Evolutionary conservation across 306 rosid species (phyloP).

Genomic region (Ochetophila trinervis): DNA sequence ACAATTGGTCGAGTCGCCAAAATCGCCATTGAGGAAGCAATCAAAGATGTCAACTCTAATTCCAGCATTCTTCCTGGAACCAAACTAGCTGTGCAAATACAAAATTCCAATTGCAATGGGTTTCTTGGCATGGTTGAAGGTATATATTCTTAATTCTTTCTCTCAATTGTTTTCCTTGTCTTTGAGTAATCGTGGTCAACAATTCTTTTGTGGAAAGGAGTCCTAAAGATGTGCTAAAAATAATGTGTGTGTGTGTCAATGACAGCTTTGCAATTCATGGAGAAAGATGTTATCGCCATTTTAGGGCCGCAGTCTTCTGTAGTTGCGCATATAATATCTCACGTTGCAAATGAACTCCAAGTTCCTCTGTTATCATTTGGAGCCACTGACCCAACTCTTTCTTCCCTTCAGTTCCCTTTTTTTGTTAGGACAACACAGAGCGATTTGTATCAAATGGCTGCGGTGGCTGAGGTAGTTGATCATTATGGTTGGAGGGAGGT

Average conservation of each 20-base stretch:
- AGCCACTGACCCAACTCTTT: constrained; percentile 91
- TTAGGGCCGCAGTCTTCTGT: constrained; percentile 96
- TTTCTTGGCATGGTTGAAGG: constrained; percentile 86
- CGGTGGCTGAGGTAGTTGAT: constrained; percentile 71
- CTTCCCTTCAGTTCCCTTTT: constrained; percentile 75
- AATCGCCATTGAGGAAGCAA: constrained; percentile 75
- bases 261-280: constrained; percentile 89
- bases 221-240: background rate
- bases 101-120: constrained; percentile 75
- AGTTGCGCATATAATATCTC: constrained; percentile 79
- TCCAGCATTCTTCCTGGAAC: constrained; percentile 53
- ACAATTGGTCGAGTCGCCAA: constrained; percentile 76
- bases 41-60: constrained; percentile 78
- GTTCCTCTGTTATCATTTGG: constrained; percentile 85
- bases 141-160: constrained; percentile 16
- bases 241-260: constrained; percentile 12
- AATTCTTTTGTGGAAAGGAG: background rate
- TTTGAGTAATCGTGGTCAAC: constrained; percentile 5
- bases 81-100: constrained; percentile 41
- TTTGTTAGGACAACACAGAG: constrained; percentile 78
- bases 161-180: background rate
- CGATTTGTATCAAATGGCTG: constrained; percentile 83
- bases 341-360: constrained; percentile 80
- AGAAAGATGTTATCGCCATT: constrained; percentile 68
- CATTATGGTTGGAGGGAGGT: constrained; percentile 84